A percentile compares a stretch with the other conserved stretches of the same genome.
These are phyloP conservation scores for Russula sp. DNA, from an alignment of 768 basidiomycete genomes.

Conservation along the genomic window DNA sequence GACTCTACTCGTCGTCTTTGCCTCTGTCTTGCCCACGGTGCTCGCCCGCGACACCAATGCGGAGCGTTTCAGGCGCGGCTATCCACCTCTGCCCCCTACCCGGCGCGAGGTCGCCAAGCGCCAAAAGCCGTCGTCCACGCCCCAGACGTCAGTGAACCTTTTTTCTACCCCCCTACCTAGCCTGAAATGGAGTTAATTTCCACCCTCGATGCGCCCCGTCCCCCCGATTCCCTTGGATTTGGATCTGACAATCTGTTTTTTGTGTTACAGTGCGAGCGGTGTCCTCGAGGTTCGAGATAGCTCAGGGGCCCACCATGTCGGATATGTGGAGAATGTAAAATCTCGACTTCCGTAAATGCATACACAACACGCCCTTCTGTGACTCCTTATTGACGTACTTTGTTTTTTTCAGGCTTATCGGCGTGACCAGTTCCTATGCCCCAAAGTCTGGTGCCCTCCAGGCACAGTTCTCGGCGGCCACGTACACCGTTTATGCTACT, in stretches of 20 bases:
- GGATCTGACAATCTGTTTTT: background rate
- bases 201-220: background rate
- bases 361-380: background rate
- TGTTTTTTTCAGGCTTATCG: background rate
- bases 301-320: background rate
- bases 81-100: background rate
- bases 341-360: background rate
- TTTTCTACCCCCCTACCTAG: background rate
- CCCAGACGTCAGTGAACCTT: background rate
- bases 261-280: background rate
- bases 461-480: background rate
- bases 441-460: background rate
- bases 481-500: background rate
- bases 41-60: slow-evolving; percentile 6
- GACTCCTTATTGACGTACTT: background rate
- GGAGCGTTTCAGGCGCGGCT: slow-evolving; percentile 6
- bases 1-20: background rate
- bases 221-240: background rate
- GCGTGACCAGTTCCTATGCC: background rate
- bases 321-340: background rate
- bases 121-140: background rate
- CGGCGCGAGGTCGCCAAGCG: background rate
- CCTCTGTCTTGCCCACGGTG: background rate
- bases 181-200: background rate
- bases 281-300: background rate